Evolutionary conservation across 1,139 yeast genomes (phyloP).

Genomic region (Lodderomyces metapsilosis): DNA sequence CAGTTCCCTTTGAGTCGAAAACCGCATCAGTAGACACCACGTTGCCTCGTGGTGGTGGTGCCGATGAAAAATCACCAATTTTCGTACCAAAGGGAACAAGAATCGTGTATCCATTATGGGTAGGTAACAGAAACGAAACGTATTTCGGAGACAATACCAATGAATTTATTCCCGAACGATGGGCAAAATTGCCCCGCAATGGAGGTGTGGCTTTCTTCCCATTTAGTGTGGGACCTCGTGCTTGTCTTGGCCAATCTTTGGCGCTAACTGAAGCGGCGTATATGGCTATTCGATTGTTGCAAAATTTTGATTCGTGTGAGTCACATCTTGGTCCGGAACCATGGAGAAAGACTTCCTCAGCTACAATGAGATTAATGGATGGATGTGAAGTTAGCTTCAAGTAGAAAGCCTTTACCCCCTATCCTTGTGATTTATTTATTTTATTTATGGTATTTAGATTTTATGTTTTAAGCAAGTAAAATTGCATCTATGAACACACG

Average conservation of each 20-base stretch:
- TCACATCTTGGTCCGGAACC: conserved; percentile 17
- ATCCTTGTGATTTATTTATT: no score
- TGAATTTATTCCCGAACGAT: conserved; percentile 49
- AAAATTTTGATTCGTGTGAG: conserved; percentile 16
- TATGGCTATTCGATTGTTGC: conserved; percentile 32
- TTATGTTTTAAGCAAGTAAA: background rate
- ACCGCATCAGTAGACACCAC: conserved; percentile 40
- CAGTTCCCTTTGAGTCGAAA: conserved; percentile 52
- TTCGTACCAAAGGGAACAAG: conserved; percentile 43
- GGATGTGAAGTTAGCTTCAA: conserved; percentile 16
- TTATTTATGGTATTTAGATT: background rate
- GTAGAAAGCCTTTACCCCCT: no score
- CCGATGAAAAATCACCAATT: conserved; percentile 39
- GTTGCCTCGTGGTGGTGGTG: conserved; percentile 52
- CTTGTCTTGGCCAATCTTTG: conserved; percentile 38
- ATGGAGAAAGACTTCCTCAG: conserved; percentile 20
- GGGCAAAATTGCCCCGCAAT: conserved; percentile 29
- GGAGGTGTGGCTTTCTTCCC: conserved; percentile 37
- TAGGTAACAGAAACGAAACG: conserved; percentile 41
- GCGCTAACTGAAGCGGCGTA: conserved; percentile 38
- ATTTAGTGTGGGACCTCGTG: conserved; percentile 35
- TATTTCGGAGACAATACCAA: conserved; percentile 48
- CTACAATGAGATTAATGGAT: conserved; percentile 20
- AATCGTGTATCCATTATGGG: conserved; percentile 40
- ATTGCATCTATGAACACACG: no score